Percentiles rank a stretch among this genome's conserved stretches.
Evolutionary conservation across 1,284 basidiomycete species (phyloP).

Genomic region (Paramarasmius palmivorus): DNA sequence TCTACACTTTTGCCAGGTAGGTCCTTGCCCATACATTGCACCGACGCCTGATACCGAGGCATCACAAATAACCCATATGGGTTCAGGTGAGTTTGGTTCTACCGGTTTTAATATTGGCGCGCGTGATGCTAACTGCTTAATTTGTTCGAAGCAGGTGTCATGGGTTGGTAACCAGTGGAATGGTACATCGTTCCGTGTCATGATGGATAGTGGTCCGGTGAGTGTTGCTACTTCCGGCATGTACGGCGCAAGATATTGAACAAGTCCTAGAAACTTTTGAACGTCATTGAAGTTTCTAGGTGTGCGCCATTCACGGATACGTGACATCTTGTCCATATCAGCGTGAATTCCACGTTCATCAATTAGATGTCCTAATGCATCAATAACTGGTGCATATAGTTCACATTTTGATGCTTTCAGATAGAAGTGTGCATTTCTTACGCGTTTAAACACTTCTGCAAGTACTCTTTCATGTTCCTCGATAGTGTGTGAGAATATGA

Average conservation of each 20-base stretch:
- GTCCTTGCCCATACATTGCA: slow-evolving; percentile 37
- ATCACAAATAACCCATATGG: slow-evolving; percentile 45
- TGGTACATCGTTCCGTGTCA: slow-evolving; percentile 14
- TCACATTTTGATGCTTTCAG: slow-evolving; percentile 30
- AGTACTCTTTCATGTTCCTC: slow-evolving; percentile 26
- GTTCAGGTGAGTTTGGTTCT: slow-evolving; percentile 19
- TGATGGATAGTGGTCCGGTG: slow-evolving; percentile 19
- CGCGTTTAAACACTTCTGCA: slow-evolving; percentile 19
- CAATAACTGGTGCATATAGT: slow-evolving; percentile 27
- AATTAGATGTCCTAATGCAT: slow-evolving; percentile 33
- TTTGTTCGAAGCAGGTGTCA: slow-evolving; percentile 13
- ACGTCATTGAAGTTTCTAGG: slow-evolving; percentile 37
- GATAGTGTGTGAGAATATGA: slow-evolving; percentile 31
- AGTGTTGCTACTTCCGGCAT: slow-evolving; percentile 36
- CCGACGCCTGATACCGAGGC: slow-evolving; percentile 37
- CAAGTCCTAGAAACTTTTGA: slow-evolving; percentile 38
- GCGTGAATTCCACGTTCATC: slow-evolving; percentile 26
- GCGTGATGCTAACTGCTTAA: slow-evolving; percentile 7
- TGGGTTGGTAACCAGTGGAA: slow-evolving; percentile 14
- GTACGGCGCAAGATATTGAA: slow-evolving; percentile 40
- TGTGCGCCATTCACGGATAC: slow-evolving; percentile 29
- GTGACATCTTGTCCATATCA: slow-evolving; percentile 24
- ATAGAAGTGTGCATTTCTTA: slow-evolving; percentile 21
- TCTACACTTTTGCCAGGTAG: slow-evolving; percentile 31
- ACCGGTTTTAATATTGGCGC: background rate